Evolutionary conservation across 176 grass and related monocot species (phyloP).

Genomic region (Areca catechu): DNA sequence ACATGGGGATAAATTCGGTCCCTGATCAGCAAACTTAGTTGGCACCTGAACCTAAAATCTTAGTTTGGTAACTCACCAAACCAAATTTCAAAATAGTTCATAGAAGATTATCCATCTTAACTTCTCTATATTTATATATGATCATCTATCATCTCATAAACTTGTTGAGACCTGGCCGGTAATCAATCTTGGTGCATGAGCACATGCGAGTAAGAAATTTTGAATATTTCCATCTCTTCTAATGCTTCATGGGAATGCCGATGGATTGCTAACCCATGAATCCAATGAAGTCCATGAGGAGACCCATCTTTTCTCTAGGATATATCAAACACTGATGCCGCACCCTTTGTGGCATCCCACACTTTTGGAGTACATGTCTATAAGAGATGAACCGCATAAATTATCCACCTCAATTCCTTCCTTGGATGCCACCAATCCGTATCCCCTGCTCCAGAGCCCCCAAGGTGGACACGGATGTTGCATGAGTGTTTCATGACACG

Average conservation of each 20-base stretch:
- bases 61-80: background rate
- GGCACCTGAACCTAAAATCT: no score
- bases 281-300: constrained; percentile 19
- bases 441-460: constrained; percentile 9
- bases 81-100: background rate
- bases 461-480: constrained; percentile 5
- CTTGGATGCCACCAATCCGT: constrained; percentile 3
- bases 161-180: background rate
- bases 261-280: constrained; percentile 9
- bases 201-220: constrained; percentile 7
- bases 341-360: constrained; percentile 2
- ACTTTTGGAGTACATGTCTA: constrained; percentile 23
- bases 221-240: constrained; percentile 15
- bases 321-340: constrained; percentile 5
- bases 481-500: constrained; percentile 23
- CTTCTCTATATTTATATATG: constrained; percentile 4
- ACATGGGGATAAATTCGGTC: no score
- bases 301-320: background rate
- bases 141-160: constrained; percentile 10
- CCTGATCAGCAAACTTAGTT: no score
- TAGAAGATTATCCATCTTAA: background rate
- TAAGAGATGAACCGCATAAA: constrained; percentile 8
- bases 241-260: constrained; percentile 2
- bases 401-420: constrained; percentile 7
- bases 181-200: constrained; percentile 6